phyloP scores from a whole-genome alignment of 257 asterid genomes.

The Orobanche coerulescens region DNA sequence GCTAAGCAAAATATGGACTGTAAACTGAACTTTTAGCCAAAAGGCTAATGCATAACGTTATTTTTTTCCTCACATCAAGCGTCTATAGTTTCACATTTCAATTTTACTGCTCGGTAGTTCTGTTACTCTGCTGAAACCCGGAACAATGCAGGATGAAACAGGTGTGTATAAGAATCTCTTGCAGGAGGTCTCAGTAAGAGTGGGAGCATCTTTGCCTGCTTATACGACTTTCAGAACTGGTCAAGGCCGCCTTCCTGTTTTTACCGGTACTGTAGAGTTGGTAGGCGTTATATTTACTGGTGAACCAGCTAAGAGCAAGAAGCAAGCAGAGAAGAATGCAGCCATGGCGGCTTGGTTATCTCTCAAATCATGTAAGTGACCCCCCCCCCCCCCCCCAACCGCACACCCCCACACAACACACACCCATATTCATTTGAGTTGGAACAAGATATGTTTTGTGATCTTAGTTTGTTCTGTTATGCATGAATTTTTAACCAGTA shows the following conservation, averaged over 20 bases:
- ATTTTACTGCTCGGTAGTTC: conserved; percentile 15
- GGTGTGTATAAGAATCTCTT: conserved; percentile 78
- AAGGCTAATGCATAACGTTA: neutral
- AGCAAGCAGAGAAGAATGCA: conserved; percentile 81
- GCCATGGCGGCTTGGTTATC: conserved; percentile 89
- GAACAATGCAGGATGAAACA: conserved; percentile 62
- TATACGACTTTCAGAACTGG: conserved; percentile 71
- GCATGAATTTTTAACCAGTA: neutral
- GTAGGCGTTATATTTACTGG: conserved; percentile 71
- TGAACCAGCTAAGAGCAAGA: conserved; percentile 75
- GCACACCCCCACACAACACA: no score
- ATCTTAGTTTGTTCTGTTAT: neutral
- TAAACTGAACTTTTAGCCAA: conserved; percentile 8
- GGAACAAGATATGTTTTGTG: neutral
- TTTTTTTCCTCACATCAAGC: neutral
- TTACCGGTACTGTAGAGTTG: conserved; percentile 62
- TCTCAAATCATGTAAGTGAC: conserved; percentile 51
- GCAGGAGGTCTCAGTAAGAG: conserved; percentile 82
- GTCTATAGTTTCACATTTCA: neutral
- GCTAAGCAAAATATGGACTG: neutral
- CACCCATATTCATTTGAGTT: neutral
- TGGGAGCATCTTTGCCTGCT: conserved; percentile 61
- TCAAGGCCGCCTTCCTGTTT: conserved; percentile 66
- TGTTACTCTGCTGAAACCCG: conserved; percentile 16
- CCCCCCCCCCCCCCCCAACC: no score